Conservation (phyloP, 768 basidiomycete genomes). For the Russula virescens region DNA sequence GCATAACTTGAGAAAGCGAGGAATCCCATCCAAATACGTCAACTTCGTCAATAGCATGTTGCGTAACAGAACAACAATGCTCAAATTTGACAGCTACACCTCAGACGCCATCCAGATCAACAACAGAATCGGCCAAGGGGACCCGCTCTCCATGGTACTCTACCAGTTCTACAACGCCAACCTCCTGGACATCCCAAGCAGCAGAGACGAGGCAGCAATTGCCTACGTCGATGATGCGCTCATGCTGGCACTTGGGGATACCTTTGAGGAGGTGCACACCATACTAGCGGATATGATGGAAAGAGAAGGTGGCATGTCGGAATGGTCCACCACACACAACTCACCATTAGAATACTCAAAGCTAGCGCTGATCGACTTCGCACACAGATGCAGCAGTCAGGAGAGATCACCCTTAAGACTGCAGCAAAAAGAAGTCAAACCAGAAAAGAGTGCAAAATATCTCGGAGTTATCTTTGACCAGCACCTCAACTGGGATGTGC, state of each 20-base stretch:
- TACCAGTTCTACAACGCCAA: neutral
- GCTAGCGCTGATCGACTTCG: neutral
- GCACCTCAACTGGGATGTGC: slow-evolving; percentile 1
- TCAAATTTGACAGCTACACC: neutral
- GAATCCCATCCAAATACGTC: neutral
- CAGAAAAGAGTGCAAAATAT: neutral
- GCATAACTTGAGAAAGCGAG: neutral
- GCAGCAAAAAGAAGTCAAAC: neutral
- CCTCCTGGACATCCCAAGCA: neutral
- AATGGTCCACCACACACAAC: neutral
- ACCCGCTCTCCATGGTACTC: neutral
- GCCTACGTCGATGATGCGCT: neutral
- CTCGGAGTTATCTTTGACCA: neutral
- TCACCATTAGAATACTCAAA: neutral
- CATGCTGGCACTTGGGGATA: neutral
- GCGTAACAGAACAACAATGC: too few relatives aligned
- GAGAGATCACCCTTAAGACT: neutral
- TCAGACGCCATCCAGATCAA: neutral
- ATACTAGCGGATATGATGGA: neutral
- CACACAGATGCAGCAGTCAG: neutral
- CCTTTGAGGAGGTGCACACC: neutral
- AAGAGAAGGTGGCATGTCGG: neutral
- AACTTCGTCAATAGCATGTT: neutral
- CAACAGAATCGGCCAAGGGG: neutral
- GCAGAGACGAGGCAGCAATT: neutral